Base-by-base conservation (phyloP, 2,329 filamentous ascomycete species). In the Colletotrichum ledebouriae region DNA sequence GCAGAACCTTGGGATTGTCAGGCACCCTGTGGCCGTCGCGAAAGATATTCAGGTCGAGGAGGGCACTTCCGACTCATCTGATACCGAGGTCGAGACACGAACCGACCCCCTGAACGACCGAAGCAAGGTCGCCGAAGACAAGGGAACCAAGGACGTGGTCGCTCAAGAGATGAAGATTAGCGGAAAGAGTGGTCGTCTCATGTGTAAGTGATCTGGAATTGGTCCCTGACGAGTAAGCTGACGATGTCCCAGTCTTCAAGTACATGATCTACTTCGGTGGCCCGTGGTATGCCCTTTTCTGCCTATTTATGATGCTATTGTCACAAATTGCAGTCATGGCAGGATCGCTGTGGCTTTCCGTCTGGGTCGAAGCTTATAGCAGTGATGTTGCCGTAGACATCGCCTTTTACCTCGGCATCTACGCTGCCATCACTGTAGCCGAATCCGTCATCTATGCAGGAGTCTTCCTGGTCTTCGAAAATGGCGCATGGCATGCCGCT, bases 401-500 rank as follows among this genome's bases (percentile, higher is more conserved):
- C 44, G 78, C 76, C 33, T 88, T 83, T 72, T 89, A 88, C 70
- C 78, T 89, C 63, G 82, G 82, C 2, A 81, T 89, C 12, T 89
- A 86, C 64, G 81, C 83, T 1, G 78, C 75, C 2, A 77, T 86
- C 53, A 83, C 82, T 1, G 70, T 85, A 9, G 73, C 78, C 0
- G 87, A 81, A 57, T 77, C 82, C 11, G 55, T 82, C 1, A 78
- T 83, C 39, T 82, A 79, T 44, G 82, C 79, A 4, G 55, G 81
- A 22, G 78, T 78, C 60, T 82, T 83, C 55, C 73, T 84, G 55
- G 76, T 82, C 34, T 88, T 86, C 71, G 85, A 86, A 73, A 84
- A 82, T 71, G 86, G 86, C 20, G 83, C 84, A 6, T 89, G 87
- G 87, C 77, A 79, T n/a, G 87, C 87, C 2, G 87, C 86, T 1